These are phyloP conservation scores for Musa schizocarpa DNA, from an alignment of 176 grass and related monocot genomes.

Conservation along the genomic window DNA sequence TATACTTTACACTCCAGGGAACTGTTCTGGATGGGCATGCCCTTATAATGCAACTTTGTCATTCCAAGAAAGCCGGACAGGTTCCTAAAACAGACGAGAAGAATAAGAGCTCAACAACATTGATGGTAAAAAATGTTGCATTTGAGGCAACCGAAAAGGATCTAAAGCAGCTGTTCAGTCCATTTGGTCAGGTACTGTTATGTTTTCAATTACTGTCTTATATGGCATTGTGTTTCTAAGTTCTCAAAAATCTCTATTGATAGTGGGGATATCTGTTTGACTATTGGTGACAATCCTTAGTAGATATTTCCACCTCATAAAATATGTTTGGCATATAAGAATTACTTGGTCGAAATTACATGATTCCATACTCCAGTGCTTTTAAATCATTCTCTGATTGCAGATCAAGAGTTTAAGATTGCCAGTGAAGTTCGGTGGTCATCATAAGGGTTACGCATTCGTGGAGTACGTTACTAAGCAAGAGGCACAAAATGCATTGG, in stretches of 20 bases:
- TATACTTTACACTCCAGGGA: conserved; percentile 35
- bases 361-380: background rate
- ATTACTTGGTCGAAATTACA: too few species aligned
- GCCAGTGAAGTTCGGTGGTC: conserved; percentile 80
- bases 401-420: conserved; percentile 82
- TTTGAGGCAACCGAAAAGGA: conserved; percentile 91
- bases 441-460: conserved; percentile 95
- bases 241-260: background rate
- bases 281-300: too few species aligned
- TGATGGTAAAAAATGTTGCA: conserved; percentile 87
- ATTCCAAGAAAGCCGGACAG: conserved; percentile 55
- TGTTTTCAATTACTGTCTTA: background rate
- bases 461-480: conserved; percentile 80
- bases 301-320: too few species aligned
- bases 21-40: conserved; percentile 93
- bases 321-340: too few species aligned
- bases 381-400: background rate
- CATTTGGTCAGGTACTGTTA: conserved; percentile 78
- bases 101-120: conserved; percentile 85
- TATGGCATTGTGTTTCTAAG: background rate
- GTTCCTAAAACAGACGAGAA: conserved; percentile 52
- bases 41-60: conserved; percentile 83
- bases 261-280: background rate
- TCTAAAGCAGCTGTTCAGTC: conserved; percentile 75
- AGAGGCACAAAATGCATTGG: conserved; percentile 73